Base-by-base conservation (phyloP, 2,329 filamentous ascomycete genomes). In the Meredithiella fracta region DNA sequence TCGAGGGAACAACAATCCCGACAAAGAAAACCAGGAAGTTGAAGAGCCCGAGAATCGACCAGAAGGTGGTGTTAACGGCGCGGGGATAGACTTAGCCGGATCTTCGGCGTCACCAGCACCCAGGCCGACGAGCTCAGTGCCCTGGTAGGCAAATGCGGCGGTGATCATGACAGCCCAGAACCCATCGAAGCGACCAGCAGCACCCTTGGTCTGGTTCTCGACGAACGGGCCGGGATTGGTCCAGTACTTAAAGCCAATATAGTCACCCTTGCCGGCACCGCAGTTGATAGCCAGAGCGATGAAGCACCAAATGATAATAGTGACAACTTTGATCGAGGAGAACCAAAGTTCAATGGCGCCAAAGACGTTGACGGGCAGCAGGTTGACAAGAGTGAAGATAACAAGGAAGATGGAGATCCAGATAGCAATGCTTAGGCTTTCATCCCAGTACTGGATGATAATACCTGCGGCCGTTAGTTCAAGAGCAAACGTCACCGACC, bases 291-390 rank as follows among this genome's bases (percentile, higher is more conserved):
- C 85, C 62, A 88, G 83, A 60, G 76, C 79, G 62, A 89, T 86
- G 64, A 90, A 81, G 70, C 86, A 76, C 70, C 89, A 86, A 44
- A 84, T 84, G 47, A 86, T 55, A 40, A 89, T 78, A 26, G 84
- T 86, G 52, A 88, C 62, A 56, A 90, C 83, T 67, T 91, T 91
- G 72, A 91, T 79, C 57, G 74, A 78, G 4, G 83, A 81, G 62
- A 90, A 80, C 77, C 82, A 88, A 68, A 89, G 86, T 65, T 91
- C 86, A 26, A 86, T 72, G 64, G 90, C 83, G 40, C 85, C 86
- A 61, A 86, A 90, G 61, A 80, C 79, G 53, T 77, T 76, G 47
- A 90, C 79, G 1, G 84, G 83, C 37, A 89, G 66, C 64, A 86
- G 79, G 67, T 90, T 89, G 63, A 83, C 65, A 1, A 72, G 70